Base-by-base conservation (phyloP, 306 rosid species). In the Echinosophora koreensis region DNA sequence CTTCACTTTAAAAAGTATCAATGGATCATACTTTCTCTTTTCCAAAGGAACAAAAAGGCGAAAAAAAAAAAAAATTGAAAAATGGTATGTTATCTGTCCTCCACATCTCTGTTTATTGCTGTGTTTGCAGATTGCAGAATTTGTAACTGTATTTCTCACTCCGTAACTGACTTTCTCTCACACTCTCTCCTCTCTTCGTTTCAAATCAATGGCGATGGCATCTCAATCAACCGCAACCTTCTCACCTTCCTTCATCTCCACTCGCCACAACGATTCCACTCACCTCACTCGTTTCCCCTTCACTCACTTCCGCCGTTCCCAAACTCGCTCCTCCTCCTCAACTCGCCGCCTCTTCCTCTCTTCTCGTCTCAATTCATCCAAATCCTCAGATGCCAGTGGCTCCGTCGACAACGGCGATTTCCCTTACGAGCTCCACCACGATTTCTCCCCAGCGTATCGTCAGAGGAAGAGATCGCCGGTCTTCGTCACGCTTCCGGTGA, bases 391-490 rank as follows among this genome's bases (percentile, higher is more conserved):
- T n/a, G 82, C 91, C 73, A 89, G 88, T 0, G 96, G 93, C 57
- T 86, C 80, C 2, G 52, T 90, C 42, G 93, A 87, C 56, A 83
- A 84, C 81, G 91, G 87, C 4, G 97, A 88, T 5, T 42, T 61
- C 9, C 83, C 86, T 35, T 89, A 90, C 60, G 91, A 93, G 81
- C 91, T 91, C 66, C 89, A 90, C 47, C 95, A 93, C 32, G 88
- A 81, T 2, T 85, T 83, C 46, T 75, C 87, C 0, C 88, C 88
- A 0, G 0, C 22, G 13, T 89, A 87, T 69, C 90, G 87, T 12
- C 83, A 79, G 54, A 77, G 89, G 46, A 72, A 61, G 0, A 97
- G 94, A 46, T 86, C 89, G 30, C 87, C 94, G 22, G 96, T 92
- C 3, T 92, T 78, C 72, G 97, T 91, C 34, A 87, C 88, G 50